Evolutionary conservation across 345 rosid genomes (phyloP).

Genomic region (Camelina laxa): DNA sequence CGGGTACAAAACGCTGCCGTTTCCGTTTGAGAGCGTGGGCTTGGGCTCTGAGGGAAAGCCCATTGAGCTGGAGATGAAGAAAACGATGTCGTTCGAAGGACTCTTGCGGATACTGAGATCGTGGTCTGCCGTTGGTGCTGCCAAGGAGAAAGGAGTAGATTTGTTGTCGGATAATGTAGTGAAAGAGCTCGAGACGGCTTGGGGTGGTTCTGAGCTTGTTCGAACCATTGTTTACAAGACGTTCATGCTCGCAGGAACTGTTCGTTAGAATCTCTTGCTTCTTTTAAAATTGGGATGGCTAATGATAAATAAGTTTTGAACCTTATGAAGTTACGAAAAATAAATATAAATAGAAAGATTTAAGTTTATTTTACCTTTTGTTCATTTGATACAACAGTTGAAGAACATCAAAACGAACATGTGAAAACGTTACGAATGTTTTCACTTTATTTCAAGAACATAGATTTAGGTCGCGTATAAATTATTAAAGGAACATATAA

Average conservation of each 20-base stretch:
- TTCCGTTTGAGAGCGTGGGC: constrained; percentile 65
- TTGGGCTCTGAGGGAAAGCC: constrained; percentile 66
- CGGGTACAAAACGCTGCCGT: constrained; percentile 60
- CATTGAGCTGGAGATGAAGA: constrained; percentile 52
- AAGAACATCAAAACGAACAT: neutral
- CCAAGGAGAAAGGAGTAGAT: constrained; percentile 65
- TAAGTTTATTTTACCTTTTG: neutral
- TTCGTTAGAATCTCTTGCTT: constrained; percentile 36
- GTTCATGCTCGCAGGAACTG: constrained; percentile 67
- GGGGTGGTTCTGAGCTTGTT: constrained; percentile 61
- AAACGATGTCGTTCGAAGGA: constrained; percentile 57
- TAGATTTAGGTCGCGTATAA: neutral
- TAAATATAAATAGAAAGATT: neutral
- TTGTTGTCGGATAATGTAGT: constrained; percentile 55
- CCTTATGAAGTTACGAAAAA: neutral
- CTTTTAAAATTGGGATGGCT: neutral
- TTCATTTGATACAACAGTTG: neutral
- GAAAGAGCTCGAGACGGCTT: constrained; percentile 57
- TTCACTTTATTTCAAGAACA: constrained; percentile 12
- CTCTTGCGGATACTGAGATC: constrained; percentile 53
- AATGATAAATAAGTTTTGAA: neutral
- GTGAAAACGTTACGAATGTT: neutral
- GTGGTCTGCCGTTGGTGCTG: constrained; percentile 53
- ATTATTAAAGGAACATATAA: neutral
- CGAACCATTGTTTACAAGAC: constrained; percentile 54